Evolutionary conservation across 192 early-diverging fungal genomes (phyloP).

Genomic region (Funneliformis mosseae): DNA sequence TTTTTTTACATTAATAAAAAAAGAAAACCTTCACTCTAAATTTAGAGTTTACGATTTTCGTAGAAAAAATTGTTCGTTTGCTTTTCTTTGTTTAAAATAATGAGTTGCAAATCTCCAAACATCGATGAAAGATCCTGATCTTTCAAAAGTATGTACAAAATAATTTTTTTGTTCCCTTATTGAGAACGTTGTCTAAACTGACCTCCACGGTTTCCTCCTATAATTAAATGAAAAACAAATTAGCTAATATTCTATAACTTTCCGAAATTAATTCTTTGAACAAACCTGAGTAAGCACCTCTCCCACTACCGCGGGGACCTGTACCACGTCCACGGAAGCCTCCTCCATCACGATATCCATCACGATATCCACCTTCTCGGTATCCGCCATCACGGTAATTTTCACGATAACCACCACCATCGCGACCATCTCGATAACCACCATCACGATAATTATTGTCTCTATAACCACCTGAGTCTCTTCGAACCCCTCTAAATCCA

Average conservation of each 20-base stretch:
- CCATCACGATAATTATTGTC: background rate
- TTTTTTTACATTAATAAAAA: background rate
- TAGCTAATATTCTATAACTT: background rate
- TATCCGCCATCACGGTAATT: conserved; percentile 7
- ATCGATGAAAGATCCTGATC: background rate
- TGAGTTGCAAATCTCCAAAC: background rate
- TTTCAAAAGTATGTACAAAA: background rate
- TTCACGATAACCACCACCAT: background rate
- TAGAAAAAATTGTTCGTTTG: conserved; percentile 26
- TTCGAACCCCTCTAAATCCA: background rate
- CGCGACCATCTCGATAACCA: no score
- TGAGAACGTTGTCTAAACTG: background rate
- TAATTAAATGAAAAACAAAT: background rate
- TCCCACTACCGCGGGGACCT: background rate
- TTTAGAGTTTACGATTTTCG: background rate
- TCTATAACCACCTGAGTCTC: background rate
- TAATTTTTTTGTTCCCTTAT: background rate
- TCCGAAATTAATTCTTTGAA: background rate
- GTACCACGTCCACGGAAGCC: no score
- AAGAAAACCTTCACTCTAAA: background rate
- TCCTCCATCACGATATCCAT: no score
- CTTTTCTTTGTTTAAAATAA: conserved; percentile 9
- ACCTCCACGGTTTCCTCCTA: background rate
- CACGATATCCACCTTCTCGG: no score
- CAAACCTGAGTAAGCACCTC: conserved; percentile 12